phyloP scores from a whole-genome alignment of 495 filamentous ascomycete species.

The Chaetomium fimeti region DNA sequence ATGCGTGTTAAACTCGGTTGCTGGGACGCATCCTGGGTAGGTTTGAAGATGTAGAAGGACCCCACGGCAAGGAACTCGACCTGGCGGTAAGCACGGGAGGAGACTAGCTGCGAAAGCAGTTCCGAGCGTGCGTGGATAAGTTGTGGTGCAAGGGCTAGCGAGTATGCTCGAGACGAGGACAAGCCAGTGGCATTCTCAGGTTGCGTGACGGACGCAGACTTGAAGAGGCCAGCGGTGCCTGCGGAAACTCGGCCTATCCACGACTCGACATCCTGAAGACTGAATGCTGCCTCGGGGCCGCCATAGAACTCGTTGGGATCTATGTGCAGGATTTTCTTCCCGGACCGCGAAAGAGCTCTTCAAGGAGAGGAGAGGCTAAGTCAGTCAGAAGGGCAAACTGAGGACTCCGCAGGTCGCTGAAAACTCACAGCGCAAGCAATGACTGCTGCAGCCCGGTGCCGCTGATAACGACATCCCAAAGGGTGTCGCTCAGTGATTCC shows the following conservation, averaged over 20 bases:
- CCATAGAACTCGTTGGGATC: slow-evolving; percentile 89
- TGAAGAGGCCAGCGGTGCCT: slow-evolving; percentile 23
- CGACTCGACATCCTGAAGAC: slow-evolving; percentile 72
- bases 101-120: slow-evolving; percentile 73
- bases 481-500: slow-evolving; percentile 75
- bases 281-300: slow-evolving; percentile 79
- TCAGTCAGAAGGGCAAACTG: slow-evolving; percentile 59
- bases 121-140: slow-evolving; percentile 80
- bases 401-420: background rate
- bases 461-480: slow-evolving; percentile 88
- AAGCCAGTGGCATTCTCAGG: slow-evolving; percentile 43
- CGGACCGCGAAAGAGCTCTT: slow-evolving; percentile 89
- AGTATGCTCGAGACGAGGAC: slow-evolving; percentile 73
- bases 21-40: slow-evolving; percentile 27
- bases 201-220: slow-evolving; percentile 30
- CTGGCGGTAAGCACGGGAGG: slow-evolving; percentile 81
- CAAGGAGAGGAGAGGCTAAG: slow-evolving; percentile 49
- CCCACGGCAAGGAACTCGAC: slow-evolving; percentile 93
- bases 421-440: slow-evolving; percentile 84
- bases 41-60: slow-evolving; percentile 79
- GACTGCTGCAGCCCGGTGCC: slow-evolving; percentile 90
- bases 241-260: slow-evolving; percentile 56
- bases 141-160: slow-evolving; percentile 78
- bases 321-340: slow-evolving; percentile 87
- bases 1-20: slow-evolving; percentile 56